Percentiles rank a stretch among this genome's conserved stretches.
phyloP scores from a whole-genome alignment of 768 basidiomycete species.

The Lactarius pseudohatsudake region DNA sequence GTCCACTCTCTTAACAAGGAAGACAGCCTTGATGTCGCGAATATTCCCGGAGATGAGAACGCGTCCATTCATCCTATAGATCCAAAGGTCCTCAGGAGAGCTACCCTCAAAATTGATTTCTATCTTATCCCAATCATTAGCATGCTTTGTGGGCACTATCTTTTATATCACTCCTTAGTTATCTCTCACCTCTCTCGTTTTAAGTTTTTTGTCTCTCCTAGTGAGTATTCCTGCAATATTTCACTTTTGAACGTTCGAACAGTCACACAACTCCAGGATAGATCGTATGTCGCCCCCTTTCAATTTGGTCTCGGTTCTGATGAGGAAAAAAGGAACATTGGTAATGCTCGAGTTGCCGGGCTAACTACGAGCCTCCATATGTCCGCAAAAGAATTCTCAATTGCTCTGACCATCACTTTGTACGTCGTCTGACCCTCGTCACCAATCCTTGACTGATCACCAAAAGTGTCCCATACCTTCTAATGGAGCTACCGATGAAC shows the following conservation, averaged over 20 bases:
- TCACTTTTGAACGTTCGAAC: not conserved
- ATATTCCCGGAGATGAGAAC: not conserved
- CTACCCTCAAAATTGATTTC: conserved; percentile 18
- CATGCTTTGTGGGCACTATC: conserved; percentile 5
- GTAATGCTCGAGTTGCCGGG: conserved; percentile 36
- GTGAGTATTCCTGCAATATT: not conserved
- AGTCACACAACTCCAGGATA: not conserved
- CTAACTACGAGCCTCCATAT: conserved; percentile 35
- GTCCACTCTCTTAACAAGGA: conserved; percentile 3
- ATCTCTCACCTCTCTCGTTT: not conserved
- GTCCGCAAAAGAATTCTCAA: conserved; percentile 14
- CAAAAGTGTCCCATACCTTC: conserved; percentile 32
- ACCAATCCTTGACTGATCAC: conserved; percentile 25
- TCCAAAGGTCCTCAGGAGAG: not conserved
- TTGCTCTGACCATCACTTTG: conserved; percentile 23
- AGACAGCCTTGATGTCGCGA: not conserved
- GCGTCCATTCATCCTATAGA: conserved; percentile 20
- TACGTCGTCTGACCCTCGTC: not conserved
- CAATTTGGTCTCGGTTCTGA: not conserved
- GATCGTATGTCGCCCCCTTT: conserved; percentile 7
- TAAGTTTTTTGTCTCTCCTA: conserved; percentile 18
- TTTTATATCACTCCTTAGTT: not conserved
- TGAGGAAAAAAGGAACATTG: conserved; percentile 24
- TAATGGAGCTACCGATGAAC: conserved; percentile 34
- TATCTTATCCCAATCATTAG: conserved; percentile 9